A percentile compares a stretch with the other conserved stretches of the same genome.
These are phyloP conservation scores for Cordyceps farinosa DNA, from an alignment of 2,329 filamentous ascomycete species.

Conservation along the genomic window DNA sequence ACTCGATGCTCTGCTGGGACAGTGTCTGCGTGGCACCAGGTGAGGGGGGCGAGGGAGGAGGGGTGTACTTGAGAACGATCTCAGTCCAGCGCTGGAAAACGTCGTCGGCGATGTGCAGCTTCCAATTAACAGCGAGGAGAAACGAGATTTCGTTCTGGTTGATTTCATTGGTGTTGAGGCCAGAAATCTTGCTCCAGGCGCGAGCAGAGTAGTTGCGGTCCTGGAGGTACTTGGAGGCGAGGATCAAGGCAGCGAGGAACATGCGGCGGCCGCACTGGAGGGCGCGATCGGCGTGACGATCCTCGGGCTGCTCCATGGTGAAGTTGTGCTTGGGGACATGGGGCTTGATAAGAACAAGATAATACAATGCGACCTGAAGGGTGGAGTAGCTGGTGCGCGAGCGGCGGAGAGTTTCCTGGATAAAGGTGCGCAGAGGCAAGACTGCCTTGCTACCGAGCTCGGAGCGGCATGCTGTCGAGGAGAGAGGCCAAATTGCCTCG, in stretches of 20 bases:
- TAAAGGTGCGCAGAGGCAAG: slow-evolving; percentile 88
- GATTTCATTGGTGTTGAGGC: slow-evolving; percentile 88
- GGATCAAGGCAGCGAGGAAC: slow-evolving; percentile 91
- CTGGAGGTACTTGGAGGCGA: slow-evolving; percentile 96
- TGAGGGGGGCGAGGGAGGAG: slow-evolving; percentile 60
- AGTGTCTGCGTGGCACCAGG: slow-evolving; percentile 45
- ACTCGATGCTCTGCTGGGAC: slow-evolving; percentile 49
- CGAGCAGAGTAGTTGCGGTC: slow-evolving; percentile 96
- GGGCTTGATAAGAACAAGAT: slow-evolving; percentile 88
- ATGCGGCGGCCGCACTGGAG: slow-evolving; percentile 95
- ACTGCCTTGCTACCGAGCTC: slow-evolving; percentile 73
- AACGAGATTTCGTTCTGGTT: slow-evolving; percentile 96
- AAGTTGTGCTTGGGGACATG: slow-evolving; percentile 82
- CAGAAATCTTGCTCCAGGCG: slow-evolving; percentile 98
- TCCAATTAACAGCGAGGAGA: slow-evolving; percentile 85
- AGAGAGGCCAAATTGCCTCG: slow-evolving; percentile 93
- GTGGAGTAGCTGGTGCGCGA: slow-evolving; percentile 98
- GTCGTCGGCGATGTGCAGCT: slow-evolving; percentile 85
- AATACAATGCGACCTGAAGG: slow-evolving; percentile 93
- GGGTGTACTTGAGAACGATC: slow-evolving; percentile 81
- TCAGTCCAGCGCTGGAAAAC: slow-evolving; percentile 93
- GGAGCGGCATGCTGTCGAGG: slow-evolving; percentile 71
- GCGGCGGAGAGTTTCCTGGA: slow-evolving; percentile 91
- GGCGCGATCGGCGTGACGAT: slow-evolving; percentile 68
- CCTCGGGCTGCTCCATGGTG: slow-evolving; percentile 77